Evolutionary conservation across 345 rosid genomes (phyloP).

Genomic region (Linum tenue): DNA sequence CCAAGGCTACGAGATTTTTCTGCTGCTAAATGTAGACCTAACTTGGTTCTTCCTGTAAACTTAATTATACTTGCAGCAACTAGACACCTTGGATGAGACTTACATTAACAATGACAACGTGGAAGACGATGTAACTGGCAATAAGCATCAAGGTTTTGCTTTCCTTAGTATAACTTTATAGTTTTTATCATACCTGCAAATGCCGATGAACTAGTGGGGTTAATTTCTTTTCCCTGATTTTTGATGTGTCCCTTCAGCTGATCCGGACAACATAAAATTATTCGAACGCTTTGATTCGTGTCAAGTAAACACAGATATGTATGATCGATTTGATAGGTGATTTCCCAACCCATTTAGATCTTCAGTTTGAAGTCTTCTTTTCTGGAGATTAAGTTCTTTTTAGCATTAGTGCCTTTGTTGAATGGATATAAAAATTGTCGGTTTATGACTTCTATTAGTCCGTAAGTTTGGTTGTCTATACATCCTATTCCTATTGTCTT

Average conservation of each 20-base stretch:
- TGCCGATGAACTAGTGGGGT: not conserved
- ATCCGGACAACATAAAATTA: slow-evolving; percentile 61
- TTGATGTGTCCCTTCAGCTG: slow-evolving; percentile 37
- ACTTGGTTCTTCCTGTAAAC: not conserved
- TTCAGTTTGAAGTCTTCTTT: not conserved
- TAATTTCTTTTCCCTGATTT: slow-evolving; percentile 9
- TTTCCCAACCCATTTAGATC: not conserved
- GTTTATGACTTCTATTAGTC: not conserved
- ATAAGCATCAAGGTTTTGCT: slow-evolving; percentile 62
- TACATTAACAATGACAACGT: slow-evolving; percentile 20
- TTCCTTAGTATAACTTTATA: not conserved
- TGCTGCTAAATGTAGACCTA: not conserved
- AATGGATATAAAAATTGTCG: too few species aligned
- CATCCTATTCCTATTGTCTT: not conserved
- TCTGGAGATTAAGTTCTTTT: not conserved
- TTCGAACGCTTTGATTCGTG: slow-evolving; percentile 46
- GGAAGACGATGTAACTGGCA: slow-evolving; percentile 35
- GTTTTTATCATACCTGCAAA: not conserved
- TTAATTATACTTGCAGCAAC: slow-evolving; percentile 32
- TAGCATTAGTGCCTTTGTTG: not conserved
- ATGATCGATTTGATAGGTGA: slow-evolving; percentile 62
- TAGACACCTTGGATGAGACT: slow-evolving; percentile 51
- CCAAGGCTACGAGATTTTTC: too few species aligned
- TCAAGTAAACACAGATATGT: slow-evolving; percentile 36
- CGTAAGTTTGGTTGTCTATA: not conserved